Percentiles rank a stretch among this genome's conserved stretches.
Evolutionary conservation across 2,329 filamentous ascomycete genomes (phyloP).

Genomic region (Myriangium duriaei): DNA sequence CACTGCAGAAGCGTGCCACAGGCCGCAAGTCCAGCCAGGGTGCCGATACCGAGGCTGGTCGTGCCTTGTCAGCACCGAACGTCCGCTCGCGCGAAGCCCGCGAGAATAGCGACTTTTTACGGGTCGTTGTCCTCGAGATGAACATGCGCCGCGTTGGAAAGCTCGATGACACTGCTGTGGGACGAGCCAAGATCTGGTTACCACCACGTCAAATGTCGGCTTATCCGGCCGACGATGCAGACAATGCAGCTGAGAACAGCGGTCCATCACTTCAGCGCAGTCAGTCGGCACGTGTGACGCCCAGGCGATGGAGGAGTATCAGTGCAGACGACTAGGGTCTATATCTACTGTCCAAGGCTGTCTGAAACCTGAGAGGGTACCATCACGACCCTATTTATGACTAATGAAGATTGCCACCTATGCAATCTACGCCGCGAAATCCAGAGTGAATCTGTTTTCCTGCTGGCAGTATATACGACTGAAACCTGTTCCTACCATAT

Average conservation of each 20-base stretch:
- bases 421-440: too few relatives aligned
- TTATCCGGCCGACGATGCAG: conserved; percentile 1
- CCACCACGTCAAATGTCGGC: conserved; percentile 38
- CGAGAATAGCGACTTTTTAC: conserved; percentile 51
- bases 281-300: conserved; percentile 13
- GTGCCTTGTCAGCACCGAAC: conserved; percentile 23
- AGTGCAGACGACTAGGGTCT: conserved; percentile 14
- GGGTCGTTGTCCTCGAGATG: conserved; percentile 54
- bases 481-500: too few relatives aligned
- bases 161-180: conserved; percentile 41
- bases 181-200: conserved; percentile 47
- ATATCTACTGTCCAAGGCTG: too few relatives aligned
- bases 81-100: conserved; percentile 48
- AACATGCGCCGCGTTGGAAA: conserved; percentile 54
- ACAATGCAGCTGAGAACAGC: background rate
- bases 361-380: too few relatives aligned
- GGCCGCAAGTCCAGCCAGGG: conserved; percentile 23
- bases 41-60: conserved; percentile 31
- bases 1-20: conserved; percentile 15
- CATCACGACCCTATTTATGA: too few relatives aligned
- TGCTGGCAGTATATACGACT: too few relatives aligned
- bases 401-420: too few relatives aligned
- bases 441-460: too few relatives aligned
- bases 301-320: conserved; percentile 20
- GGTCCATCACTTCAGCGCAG: background rate